Evolutionary conservation across 2,329 filamentous ascomycete species (phyloP), one percentile per base, ranked within the genome.

Genomic region (Geoglossum cookeanum): DNA sequence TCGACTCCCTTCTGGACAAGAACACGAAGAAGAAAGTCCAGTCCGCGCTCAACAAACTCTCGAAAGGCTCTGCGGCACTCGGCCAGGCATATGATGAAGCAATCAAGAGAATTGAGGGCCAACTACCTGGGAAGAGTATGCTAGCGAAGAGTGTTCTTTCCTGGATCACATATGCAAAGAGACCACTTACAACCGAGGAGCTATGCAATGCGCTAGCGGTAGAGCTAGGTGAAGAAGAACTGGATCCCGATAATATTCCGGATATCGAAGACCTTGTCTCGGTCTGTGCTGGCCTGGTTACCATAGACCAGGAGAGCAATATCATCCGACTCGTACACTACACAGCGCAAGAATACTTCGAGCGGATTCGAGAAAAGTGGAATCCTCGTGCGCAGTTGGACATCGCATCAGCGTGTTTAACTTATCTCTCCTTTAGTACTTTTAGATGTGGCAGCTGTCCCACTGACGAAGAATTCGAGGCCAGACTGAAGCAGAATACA

Each of bases 261-360:
- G 60, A 63, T 30, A 49, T 58, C 11, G 61, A 61, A 8, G 37
- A 55, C 1, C 58, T 74, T 1, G 58, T 73, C 0, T 69, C 68
- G 2, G 63, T 65, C 1, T 76, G 72, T 58, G 68, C 67, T 39
- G 72, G 73, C 0, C 55, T 77, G 8, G 68, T 76, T 1, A 69
- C 66, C 0, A 42, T 73, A 1, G 71, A 75, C 37, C 58, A 68
- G 47, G 60, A 70, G 45, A 74, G 65, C 52, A 54, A 64, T 17
- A 64, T 69, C 30, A 63, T 76, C 9, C 66, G 71, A 2, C 60
- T 76, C 0, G 70, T 74, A 2, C 74, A 77, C 59, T 71, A 73
- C 57, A 75, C 74, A 0, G 65, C 72, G 1, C 69, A 75, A 49
- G 68, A 75, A 47, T 77, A 73, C 60, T 68, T 76, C 44, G 64